Evolutionary conservation across 768 basidiomycete genomes (phyloP).

Genomic region (Pleurotus tuber-regium): DNA sequence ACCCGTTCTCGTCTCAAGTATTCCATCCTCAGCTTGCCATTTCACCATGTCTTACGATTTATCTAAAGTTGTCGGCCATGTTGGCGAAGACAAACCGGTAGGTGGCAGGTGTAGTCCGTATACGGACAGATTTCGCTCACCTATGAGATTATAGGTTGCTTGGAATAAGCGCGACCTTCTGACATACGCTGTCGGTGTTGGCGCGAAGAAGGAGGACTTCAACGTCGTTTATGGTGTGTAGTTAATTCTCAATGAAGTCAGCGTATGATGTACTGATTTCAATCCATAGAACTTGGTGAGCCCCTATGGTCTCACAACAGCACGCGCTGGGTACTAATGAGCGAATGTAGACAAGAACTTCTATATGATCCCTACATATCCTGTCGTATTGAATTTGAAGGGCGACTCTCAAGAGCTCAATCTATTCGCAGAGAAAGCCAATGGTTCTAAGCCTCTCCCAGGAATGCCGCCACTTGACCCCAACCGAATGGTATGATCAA

Average conservation of each 20-base stretch:
- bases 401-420: conserved; percentile 67
- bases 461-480: conserved; percentile 73
- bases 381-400: conserved; percentile 76
- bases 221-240: conserved; percentile 67
- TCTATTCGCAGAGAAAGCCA: conserved; percentile 56
- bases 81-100: conserved; percentile 53
- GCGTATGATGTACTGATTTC: neutral
- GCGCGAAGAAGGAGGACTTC: conserved; percentile 74
- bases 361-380: conserved; percentile 81
- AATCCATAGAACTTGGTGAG: conserved; percentile 51
- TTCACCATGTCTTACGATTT: conserved; percentile 55
- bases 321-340: neutral
- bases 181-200: conserved; percentile 77
- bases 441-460: conserved; percentile 41
- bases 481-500: conserved; percentile 57
- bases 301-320: neutral
- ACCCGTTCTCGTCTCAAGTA: neutral
- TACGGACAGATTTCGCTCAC: neutral
- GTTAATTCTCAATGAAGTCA: neutral
- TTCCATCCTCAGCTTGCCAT: conserved; percentile 2
- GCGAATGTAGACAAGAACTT: conserved; percentile 57
- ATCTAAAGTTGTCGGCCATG: conserved; percentile 61
- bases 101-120: conserved; percentile 15
- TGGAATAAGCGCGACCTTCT: conserved; percentile 87
- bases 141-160: conserved; percentile 47